These are phyloP conservation scores for Hyaloscypha variabilis DNA, from an alignment of 495 filamentous ascomycete species.

Conservation along the genomic window DNA sequence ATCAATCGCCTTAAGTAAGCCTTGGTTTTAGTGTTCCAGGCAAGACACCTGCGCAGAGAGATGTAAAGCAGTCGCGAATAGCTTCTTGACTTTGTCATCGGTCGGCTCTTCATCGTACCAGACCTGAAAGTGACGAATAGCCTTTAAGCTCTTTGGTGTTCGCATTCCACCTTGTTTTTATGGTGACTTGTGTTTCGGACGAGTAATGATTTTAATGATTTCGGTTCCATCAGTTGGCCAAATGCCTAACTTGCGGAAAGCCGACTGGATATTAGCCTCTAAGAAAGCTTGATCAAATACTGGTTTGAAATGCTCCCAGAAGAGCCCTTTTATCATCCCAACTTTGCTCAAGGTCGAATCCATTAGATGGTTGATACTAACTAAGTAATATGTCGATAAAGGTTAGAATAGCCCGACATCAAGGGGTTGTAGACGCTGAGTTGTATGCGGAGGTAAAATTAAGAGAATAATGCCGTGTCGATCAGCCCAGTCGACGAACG, in stretches of 20 bases:
- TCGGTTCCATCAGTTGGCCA: not conserved
- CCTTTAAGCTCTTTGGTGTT: not conserved
- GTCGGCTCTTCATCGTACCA: not conserved
- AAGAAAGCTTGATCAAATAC: not conserved
- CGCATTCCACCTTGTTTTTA: not conserved
- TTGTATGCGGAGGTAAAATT: constrained; percentile 22
- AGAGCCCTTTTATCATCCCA: not conserved
- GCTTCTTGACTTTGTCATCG: not conserved
- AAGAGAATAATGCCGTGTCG: constrained; percentile 17
- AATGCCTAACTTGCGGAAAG: not conserved
- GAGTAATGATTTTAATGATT: not conserved
- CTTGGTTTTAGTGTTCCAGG: not conserved
- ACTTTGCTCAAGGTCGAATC: not conserved
- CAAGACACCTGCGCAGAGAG: not conserved
- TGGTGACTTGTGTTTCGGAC: not conserved
- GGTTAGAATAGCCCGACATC: constrained; percentile 25
- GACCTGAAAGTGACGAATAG: not conserved
- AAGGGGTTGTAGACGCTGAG: constrained; percentile 18
- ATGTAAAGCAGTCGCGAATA: not conserved
- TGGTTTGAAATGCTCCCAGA: not conserved
- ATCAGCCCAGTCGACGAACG: constrained; percentile 9
- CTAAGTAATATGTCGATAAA: constrained; percentile 7
- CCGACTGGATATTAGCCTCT: not conserved
- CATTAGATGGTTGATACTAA: not conserved
- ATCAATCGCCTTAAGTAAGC: not conserved